Percentiles rank a stretch among this genome's conserved stretches.
phyloP scores from a whole-genome alignment of 2,329 filamentous ascomycete genomes.

The Cryphonectria naterciae region DNA sequence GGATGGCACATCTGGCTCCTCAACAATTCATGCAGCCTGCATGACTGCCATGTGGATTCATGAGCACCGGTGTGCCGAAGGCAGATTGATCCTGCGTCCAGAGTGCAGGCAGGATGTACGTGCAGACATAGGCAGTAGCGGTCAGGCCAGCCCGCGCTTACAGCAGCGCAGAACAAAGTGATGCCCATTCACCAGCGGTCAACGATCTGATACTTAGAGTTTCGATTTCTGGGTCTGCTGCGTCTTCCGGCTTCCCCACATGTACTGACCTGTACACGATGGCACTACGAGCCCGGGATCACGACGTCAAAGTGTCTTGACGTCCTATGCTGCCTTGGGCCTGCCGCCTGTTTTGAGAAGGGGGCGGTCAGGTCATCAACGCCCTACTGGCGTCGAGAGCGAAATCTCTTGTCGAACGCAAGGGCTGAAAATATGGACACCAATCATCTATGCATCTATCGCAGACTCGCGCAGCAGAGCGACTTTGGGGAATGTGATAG shows the following conservation, averaged over 20 bases:
- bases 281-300: conserved; percentile 14
- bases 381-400: not conserved
- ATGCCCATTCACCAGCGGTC: not conserved
- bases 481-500: not conserved
- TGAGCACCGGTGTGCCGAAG: not conserved
- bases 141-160: conserved; percentile 7
- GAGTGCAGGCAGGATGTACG: not conserved
- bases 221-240: not conserved
- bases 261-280: conserved; percentile 14
- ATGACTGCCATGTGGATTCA: not conserved
- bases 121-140: not conserved
- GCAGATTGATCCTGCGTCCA: not conserved
- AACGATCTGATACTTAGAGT: not conserved
- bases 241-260: not conserved
- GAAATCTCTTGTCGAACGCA: conserved; percentile 11
- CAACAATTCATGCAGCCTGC: not conserved
- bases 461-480: not conserved
- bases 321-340: conserved; percentile 11
- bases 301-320: conserved; percentile 5
- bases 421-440: conserved; percentile 7
- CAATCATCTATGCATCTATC: not conserved
- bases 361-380: not conserved
- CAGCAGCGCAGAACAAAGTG: not conserved
- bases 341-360: conserved; percentile 1
- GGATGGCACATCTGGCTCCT: not conserved